Percentiles rank a stretch among this genome's conserved stretches.
Evolutionary conservation across 2,329 filamentous ascomycete genomes (phyloP).

Genomic region (Clarireedia hainanense): DNA sequence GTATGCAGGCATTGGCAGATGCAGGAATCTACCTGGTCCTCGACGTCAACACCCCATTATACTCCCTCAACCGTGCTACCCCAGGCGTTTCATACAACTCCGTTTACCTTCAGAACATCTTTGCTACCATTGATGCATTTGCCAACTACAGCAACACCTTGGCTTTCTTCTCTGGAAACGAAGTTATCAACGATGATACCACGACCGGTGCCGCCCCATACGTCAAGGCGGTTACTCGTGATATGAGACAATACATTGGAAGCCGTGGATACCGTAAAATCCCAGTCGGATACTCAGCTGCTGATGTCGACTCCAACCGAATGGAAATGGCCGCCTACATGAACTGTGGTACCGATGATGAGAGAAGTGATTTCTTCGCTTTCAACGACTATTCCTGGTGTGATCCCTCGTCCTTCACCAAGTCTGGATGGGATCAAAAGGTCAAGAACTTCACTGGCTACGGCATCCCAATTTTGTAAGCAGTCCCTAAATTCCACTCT

Average conservation of each 20-base stretch:
- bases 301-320: slow-evolving; percentile 62
- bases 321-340: slow-evolving; percentile 63
- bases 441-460: slow-evolving; percentile 61
- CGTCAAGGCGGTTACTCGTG: slow-evolving; percentile 51
- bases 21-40: slow-evolving; percentile 68
- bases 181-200: slow-evolving; percentile 47
- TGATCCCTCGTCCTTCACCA: slow-evolving; percentile 48
- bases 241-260: slow-evolving; percentile 46
- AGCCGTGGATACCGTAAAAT: slow-evolving; percentile 40
- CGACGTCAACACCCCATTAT: slow-evolving; percentile 65
- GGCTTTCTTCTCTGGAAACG: slow-evolving; percentile 54
- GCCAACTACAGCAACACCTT: slow-evolving; percentile 60
- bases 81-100: slow-evolving; percentile 59
- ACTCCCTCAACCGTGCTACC: slow-evolving; percentile 57
- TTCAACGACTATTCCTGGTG: slow-evolving; percentile 64
- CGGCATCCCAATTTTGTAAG: slow-evolving; percentile 50
- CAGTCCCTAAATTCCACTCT: background rate
- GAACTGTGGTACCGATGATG: slow-evolving; percentile 62
- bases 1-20: slow-evolving; percentile 58
- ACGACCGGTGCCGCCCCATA: slow-evolving; percentile 46
- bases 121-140: slow-evolving; percentile 63
- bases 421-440: slow-evolving; percentile 61
- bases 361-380: slow-evolving; percentile 59
- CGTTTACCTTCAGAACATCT: slow-evolving; percentile 62
- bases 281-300: slow-evolving; percentile 52